Conservation (phyloP, 2,329 filamentous ascomycete genomes). For the Trichoderma gracile region DNA sequence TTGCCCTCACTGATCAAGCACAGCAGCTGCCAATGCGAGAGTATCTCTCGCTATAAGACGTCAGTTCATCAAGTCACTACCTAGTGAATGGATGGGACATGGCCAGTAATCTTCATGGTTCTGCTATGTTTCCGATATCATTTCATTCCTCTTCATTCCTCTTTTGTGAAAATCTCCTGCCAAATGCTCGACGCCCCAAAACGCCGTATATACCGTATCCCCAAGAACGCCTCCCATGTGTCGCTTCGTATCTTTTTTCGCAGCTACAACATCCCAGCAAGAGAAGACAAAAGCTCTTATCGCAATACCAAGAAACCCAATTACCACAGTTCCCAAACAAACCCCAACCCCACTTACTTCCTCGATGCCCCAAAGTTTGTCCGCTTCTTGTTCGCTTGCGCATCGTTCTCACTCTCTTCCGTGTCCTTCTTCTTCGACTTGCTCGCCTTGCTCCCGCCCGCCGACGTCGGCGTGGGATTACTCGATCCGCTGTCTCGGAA, state of each 20-base stretch:
- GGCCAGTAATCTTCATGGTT: neutral
- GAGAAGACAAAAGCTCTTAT: no score
- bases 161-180: neutral
- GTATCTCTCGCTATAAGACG: neutral
- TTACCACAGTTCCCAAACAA: neutral
- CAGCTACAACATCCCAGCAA: neutral
- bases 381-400: conserved; percentile 54
- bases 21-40: no score
- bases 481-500: conserved; percentile 54
- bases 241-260: neutral
- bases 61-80: neutral
- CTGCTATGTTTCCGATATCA: neutral
- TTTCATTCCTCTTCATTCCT: neutral
- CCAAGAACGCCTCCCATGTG: neutral
- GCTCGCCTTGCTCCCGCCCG: conserved; percentile 47
- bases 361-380: conserved; percentile 59
- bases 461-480: conserved; percentile 58
- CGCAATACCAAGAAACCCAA: neutral
- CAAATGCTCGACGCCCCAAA: neutral
- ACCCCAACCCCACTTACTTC: conserved; percentile 40
- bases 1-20: no score
- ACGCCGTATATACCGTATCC: neutral
- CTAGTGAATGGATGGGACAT: neutral
- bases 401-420: conserved; percentile 62
- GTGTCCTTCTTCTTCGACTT: conserved; percentile 58